phyloP scores from a whole-genome alignment of 495 filamentous ascomycete genomes.

The Bombardia bombarda region DNA sequence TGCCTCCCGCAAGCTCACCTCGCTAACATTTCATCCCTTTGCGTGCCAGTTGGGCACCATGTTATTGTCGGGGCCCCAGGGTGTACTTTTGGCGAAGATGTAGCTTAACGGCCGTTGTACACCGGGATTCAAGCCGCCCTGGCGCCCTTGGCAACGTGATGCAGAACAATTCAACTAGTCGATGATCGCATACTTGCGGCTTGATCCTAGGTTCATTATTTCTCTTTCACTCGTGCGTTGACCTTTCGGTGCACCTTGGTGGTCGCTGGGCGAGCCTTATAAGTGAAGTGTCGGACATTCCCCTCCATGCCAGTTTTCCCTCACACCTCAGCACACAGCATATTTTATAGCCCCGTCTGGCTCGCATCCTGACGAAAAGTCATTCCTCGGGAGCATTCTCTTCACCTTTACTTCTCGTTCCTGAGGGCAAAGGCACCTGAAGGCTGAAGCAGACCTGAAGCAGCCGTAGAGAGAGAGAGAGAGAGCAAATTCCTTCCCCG shows the following conservation, averaged over 20 bases:
- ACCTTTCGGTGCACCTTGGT: too few relatives aligned
- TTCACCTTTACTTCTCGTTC: slow-evolving; percentile 40
- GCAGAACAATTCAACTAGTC: slow-evolving; percentile 14
- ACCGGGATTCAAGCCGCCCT: not conserved
- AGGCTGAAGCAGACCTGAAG: not conserved
- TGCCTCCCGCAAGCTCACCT: too few relatives aligned
- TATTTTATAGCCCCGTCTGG: slow-evolving; percentile 28
- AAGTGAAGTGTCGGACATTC: too few relatives aligned
- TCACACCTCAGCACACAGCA: slow-evolving; percentile 7
- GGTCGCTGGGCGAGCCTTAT: too few relatives aligned
- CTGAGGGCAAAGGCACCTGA: slow-evolving; percentile 3
- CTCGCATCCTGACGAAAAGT: slow-evolving; percentile 21
- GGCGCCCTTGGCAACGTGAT: slow-evolving; percentile 12
- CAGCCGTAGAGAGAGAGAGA: too few relatives aligned
- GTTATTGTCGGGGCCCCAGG: not conserved
- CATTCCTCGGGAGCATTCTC: slow-evolving; percentile 46
- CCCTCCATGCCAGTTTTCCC: slow-evolving; percentile 14
- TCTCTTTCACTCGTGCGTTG: not conserved
- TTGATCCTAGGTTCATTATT: slow-evolving; percentile 9
- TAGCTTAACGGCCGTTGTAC: not conserved
- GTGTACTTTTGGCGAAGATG: not conserved
- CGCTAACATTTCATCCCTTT: slow-evolving; percentile 31
- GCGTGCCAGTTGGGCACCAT: slow-evolving; percentile 38
- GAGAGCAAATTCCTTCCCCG: too few relatives aligned
- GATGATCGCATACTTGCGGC: not conserved